Conservation (phyloP, 306 rosid species). For the Prunus davidiana region DNA sequence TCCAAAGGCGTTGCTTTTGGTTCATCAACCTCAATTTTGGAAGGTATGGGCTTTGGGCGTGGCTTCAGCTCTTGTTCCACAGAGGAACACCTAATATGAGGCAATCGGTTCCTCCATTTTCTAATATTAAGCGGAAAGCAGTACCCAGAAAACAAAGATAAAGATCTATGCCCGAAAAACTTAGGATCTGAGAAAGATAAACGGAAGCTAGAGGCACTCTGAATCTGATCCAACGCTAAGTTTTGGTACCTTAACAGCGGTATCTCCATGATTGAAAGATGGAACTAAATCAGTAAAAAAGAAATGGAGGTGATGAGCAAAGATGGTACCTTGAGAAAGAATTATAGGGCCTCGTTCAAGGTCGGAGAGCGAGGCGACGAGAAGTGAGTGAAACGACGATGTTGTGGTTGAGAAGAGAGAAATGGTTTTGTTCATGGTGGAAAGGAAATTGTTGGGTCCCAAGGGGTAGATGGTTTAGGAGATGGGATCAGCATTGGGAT, state of each 20-base stretch:
- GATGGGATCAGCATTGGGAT: conserved; percentile 35
- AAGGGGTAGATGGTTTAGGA: neutral
- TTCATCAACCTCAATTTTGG: conserved; percentile 28
- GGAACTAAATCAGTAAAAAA: conserved; percentile 7
- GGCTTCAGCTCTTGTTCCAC: conserved; percentile 50
- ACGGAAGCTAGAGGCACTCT: conserved; percentile 20
- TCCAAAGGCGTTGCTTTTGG: conserved; percentile 22
- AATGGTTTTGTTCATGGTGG: neutral
- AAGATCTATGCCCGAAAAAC: conserved; percentile 8
- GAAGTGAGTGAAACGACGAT: conserved; percentile 2
- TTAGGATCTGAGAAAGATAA: conserved; percentile 25
- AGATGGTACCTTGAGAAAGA: conserved; percentile 10
- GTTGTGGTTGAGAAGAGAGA: neutral
- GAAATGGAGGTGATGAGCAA: neutral
- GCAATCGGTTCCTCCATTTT: conserved; percentile 35
- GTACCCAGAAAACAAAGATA: conserved; percentile 30
- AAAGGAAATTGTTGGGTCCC: neutral
- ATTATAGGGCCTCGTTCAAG: neutral
- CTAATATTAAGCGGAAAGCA: conserved; percentile 26
- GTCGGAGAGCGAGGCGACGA: conserved; percentile 13
- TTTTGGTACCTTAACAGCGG: conserved; percentile 46
- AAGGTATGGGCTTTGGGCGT: conserved; percentile 41
- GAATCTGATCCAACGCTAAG: conserved; percentile 26
- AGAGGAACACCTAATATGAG: conserved; percentile 44
- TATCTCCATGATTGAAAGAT: conserved; percentile 45